Evolutionary conservation across 2,329 filamentous ascomycete species (phyloP), one percentile per base, ranked within the genome.

Genomic region (Hymenoscyphus occultus): DNA sequence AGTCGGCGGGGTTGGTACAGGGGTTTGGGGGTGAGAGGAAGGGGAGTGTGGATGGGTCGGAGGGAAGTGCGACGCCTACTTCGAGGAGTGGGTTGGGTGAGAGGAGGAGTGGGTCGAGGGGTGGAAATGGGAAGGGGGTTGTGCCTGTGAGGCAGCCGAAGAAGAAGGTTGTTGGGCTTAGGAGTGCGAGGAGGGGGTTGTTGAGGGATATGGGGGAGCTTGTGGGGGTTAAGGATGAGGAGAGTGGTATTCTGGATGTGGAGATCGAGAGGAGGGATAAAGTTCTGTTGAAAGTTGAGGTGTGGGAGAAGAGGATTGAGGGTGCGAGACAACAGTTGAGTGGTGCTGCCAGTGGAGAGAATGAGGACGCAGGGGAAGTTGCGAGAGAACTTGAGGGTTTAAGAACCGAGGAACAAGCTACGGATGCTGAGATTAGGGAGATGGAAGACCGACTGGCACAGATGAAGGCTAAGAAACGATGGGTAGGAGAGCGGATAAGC

Each of bases 151-250:
- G 82, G 35, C 86, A 89, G 68, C 86, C 86, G 0, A 79, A 78
- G 39, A 76, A 77, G 56, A 81, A 69, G 63, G 84, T 82, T 42
- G 74, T 85, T 9, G 83, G 87, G 0, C 79, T 93, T 14, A 81
- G 82, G 35, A 82, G 83, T 19, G 88, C 89, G 0, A 82, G 91
- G n/a, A 81, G 82, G 35, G 88, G 87, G 0, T 82, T 94, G 7
- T 81, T 84, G 16, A 82, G 81, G 60, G 83, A 85, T 59, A 90
- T 93, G 75, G 79, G 82, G 2, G 84, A 87, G 62, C 78, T 93
- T 5, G 85, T 85, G 0, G 82, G 83, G 9, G 78, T 93, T 32
- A 92, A 92, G 73, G 79, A 80, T 3, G 89, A 92, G 64, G 89
- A 93, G 76, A 80, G 87, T n/a, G 80, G 81, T 0, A 79, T 86